Evolutionary conservation across 306 rosid genomes (phyloP), one percentile per base, ranked within the genome.

Genomic region (Albizia julibrissin): DNA sequence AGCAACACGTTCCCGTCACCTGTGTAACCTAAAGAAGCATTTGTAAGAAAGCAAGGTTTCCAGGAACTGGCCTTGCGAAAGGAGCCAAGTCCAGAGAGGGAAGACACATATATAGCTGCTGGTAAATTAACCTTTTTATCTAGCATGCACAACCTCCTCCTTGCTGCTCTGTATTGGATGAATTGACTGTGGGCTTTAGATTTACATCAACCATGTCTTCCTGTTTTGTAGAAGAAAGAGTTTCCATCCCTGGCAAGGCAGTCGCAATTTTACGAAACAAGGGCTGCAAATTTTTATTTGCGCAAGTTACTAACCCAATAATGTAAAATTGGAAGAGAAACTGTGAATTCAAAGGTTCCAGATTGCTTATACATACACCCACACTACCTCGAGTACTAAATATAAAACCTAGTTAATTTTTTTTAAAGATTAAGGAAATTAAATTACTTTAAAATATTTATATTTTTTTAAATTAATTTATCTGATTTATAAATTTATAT

Each of bases 231-330:
- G 98, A 91, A 64, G 97, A 90, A 72, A 93, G 95, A 76, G 92
- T 81, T 78, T 90, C 97, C 97, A 93, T 95, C 86, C 98, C 97
- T 10, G 98, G 98, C 91, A 95, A 86, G 27, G 98, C 94, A 37
- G 94, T 88, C 39, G 98, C 98, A 72, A 93, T 95, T 89, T 95
- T 91, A 29, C 97, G 94, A 81, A 91, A 90, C 67, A 93, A 89
- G 72, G 97, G 97, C 98, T 93, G 94, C 91, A 85, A 67, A 49
- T 54, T 80, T 82, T 72, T 74, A 81, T 46, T 68, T 33, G 65
- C 69, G 14, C 11, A 12, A 75, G 80, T 69, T 37, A 73, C 14
- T 7, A 70, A 72, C 66, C 39, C 42, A 21, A 10, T 10, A n/a
- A 1, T 10, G 26, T 40, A 12, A 40, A 50, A 21, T 22, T 27